Conservation (phyloP, 2,329 filamentous ascomycete species). For the Helminthosporium solani region DNA sequence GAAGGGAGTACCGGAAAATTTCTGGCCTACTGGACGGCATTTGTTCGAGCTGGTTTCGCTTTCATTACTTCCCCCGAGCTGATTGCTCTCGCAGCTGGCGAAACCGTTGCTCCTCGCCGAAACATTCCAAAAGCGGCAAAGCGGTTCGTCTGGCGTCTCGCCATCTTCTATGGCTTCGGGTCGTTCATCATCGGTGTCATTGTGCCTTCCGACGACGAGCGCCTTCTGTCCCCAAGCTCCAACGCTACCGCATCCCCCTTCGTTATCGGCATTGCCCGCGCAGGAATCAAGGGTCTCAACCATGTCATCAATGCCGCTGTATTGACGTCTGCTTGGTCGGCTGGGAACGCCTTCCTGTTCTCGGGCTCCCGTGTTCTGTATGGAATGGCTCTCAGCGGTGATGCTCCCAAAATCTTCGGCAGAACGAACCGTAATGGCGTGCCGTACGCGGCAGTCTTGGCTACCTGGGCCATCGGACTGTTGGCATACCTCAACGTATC, state of each 20-base stretch:
- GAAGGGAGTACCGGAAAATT: slow-evolving; percentile 60
- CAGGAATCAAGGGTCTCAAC: slow-evolving; percentile 67
- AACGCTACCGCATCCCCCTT: slow-evolving; percentile 40
- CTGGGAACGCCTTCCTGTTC: slow-evolving; percentile 67
- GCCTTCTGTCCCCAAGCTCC: slow-evolving; percentile 43
- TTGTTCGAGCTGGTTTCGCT: slow-evolving; percentile 54
- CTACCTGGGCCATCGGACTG: slow-evolving; percentile 44
- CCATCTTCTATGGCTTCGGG: slow-evolving; percentile 56
- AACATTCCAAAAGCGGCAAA: slow-evolving; percentile 56
- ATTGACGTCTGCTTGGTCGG: slow-evolving; percentile 70
- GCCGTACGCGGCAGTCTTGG: slow-evolving; percentile 41
- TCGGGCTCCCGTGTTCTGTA: slow-evolving; percentile 55
- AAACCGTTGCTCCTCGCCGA: slow-evolving; percentile 37
- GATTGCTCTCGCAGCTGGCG: slow-evolving; percentile 37
- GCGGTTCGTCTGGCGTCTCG: slow-evolving; percentile 55
- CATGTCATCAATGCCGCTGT: slow-evolving; percentile 76
- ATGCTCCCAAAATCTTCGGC: slow-evolving; percentile 55
- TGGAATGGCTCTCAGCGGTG: slow-evolving; percentile 49
- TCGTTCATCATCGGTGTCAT: slow-evolving; percentile 61
- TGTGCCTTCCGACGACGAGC: slow-evolving; percentile 55
- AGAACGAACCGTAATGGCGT: slow-evolving; percentile 48
- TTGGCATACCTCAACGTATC: slow-evolving; percentile 54
- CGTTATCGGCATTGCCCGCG: slow-evolving; percentile 69
- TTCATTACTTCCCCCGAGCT: slow-evolving; percentile 44
- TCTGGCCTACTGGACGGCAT: slow-evolving; percentile 58